Evolutionary conservation across 805 yeast genomes (phyloP).

Genomic region (Candida boleticola): DNA sequence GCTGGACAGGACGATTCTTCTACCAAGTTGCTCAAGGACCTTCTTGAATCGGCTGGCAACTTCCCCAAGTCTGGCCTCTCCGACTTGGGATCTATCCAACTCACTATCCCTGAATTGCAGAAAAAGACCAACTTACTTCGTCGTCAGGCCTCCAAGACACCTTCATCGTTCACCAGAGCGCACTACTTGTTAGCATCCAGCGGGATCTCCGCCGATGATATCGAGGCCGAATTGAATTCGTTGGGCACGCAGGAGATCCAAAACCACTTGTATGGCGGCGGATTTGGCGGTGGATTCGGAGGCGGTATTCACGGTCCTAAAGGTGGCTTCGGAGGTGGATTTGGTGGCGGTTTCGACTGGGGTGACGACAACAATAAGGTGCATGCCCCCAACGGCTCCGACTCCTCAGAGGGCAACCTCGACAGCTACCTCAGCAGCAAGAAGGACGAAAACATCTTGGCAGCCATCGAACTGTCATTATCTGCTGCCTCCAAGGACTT

Average conservation of each 20-base stretch:
- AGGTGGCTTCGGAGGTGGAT: background rate
- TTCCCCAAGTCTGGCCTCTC: constrained; percentile 59
- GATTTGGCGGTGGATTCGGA: constrained; percentile 2
- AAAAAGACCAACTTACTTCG: constrained; percentile 62
- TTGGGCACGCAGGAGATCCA: constrained; percentile 21
- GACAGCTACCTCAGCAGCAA: constrained; percentile 64
- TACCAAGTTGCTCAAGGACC: constrained; percentile 53
- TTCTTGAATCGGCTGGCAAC: constrained; percentile 73
- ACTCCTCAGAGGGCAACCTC: constrained; percentile 28
- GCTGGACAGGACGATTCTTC: constrained; percentile 5
- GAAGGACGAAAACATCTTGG: constrained; percentile 78
- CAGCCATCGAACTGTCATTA: constrained; percentile 80
- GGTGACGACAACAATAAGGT: constrained; percentile 5
- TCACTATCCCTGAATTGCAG: constrained; percentile 76
- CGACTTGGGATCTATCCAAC: constrained; percentile 76
- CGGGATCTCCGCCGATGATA: constrained; percentile 83
- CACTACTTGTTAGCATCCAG: constrained; percentile 89
- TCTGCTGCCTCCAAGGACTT: constrained; percentile 76
- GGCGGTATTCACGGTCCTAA: background rate
- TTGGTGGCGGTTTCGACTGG: constrained; percentile 12
- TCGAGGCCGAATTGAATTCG: constrained; percentile 55
- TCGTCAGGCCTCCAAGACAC: constrained; percentile 34
- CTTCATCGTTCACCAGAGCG: constrained; percentile 57
- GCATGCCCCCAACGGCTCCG: background rate
- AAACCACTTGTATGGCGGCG: constrained; percentile 8